Evolutionary conservation across 2,329 filamentous ascomycete species (phyloP).

Genomic region (Penicillium glabrum): DNA sequence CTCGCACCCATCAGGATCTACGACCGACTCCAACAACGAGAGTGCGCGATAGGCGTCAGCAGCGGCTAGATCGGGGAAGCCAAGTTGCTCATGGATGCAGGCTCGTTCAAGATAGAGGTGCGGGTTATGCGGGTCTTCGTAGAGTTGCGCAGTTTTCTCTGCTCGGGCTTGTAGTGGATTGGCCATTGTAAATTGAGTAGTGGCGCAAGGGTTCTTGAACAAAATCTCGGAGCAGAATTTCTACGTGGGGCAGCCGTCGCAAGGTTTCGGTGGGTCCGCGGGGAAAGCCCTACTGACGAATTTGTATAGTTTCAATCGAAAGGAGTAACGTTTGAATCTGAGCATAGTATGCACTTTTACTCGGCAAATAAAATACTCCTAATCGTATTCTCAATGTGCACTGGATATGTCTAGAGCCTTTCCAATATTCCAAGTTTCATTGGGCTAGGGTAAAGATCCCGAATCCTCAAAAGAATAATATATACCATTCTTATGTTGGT

Average conservation of each 20-base stretch:
- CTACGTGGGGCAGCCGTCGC: slow-evolving; percentile 10
- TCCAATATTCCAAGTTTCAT: background rate
- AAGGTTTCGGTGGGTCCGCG: slow-evolving; percentile 2
- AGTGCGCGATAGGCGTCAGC: slow-evolving; percentile 89
- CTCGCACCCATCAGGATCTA: slow-evolving; percentile 72
- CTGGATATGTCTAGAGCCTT: background rate
- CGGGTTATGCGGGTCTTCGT: slow-evolving; percentile 43
- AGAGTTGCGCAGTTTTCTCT: slow-evolving; percentile 52
- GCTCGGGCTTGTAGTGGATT: slow-evolving; percentile 47
- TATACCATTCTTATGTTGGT: background rate
- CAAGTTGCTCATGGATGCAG: slow-evolving; percentile 68
- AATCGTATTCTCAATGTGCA: too few species aligned
- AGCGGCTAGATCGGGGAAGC: slow-evolving; percentile 84
- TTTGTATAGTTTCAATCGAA: too few species aligned
- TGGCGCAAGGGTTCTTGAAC: background rate
- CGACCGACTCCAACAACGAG: slow-evolving; percentile 78
- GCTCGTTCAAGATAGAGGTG: slow-evolving; percentile 56
- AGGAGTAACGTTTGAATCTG: too few species aligned
- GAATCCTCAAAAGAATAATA: background rate
- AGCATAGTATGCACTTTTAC: too few species aligned
- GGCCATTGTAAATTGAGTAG: slow-evolving; percentile 26
- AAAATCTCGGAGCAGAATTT: background rate
- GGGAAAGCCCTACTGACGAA: background rate
- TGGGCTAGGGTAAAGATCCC: too few species aligned
- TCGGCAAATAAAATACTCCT: too few species aligned